Evolutionary conservation across 2,329 filamentous ascomycete species (phyloP).

Genomic region (Arachnopeziza araneosa): DNA sequence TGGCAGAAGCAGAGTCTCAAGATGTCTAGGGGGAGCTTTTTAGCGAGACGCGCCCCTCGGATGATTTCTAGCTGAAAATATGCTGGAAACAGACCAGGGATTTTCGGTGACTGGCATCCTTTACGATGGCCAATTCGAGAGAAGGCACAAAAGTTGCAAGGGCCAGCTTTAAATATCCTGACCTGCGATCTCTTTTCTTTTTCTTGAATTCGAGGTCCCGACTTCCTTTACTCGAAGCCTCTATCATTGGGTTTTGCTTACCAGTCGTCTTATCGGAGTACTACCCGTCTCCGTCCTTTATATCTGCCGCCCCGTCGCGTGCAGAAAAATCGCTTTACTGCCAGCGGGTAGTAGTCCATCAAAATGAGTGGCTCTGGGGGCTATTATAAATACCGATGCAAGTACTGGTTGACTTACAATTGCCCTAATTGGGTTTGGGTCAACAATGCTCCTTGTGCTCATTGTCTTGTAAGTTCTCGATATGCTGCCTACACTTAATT

Average conservation of each 20-base stretch:
- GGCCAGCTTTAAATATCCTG: conserved; percentile 23
- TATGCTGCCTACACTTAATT: not conserved
- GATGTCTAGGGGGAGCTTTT: not conserved
- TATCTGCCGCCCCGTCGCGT: conserved; percentile 14
- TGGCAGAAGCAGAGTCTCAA: not conserved
- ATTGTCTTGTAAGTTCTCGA: conserved; percentile 41
- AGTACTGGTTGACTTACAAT: conserved; percentile 47
- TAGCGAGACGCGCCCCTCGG: not conserved
- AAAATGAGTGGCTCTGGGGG: conserved; percentile 30
- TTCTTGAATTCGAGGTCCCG: conserved; percentile 18
- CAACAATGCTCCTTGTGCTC: conserved; percentile 43
- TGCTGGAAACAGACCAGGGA: not conserved
- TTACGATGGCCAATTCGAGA: not conserved
- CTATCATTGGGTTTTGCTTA: conserved; percentile 4
- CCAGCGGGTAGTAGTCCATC: conserved; percentile 27
- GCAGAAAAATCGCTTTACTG: conserved; percentile 26
- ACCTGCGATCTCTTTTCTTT: conserved; percentile 25
- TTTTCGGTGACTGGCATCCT: not conserved
- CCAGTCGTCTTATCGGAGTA: not conserved
- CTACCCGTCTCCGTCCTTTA: conserved; percentile 5
- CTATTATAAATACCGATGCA: conserved; percentile 49
- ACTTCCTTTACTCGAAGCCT: conserved; percentile 6
- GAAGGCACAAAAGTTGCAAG: not conserved
- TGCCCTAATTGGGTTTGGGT: conserved; percentile 51
- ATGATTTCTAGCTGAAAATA: not conserved